Evolutionary conservation across 768 basidiomycete genomes (phyloP), one percentile per base, ranked within the genome.

Genomic region (Mycena floridula): DNA sequence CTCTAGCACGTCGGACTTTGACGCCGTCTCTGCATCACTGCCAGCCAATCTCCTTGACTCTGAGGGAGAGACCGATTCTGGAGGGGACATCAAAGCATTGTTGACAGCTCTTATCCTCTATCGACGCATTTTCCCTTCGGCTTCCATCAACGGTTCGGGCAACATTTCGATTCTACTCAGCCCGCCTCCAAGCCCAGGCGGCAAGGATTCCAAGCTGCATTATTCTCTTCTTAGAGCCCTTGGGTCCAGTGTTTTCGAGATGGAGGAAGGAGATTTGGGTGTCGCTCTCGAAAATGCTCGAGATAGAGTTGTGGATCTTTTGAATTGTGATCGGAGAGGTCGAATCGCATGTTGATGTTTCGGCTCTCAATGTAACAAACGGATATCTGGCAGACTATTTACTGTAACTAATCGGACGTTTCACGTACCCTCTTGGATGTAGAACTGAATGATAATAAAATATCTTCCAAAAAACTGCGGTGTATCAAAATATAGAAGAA

Each of bases 221-320:
- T 62, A 64, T 37, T 62, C 65, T 32, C 58, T 89, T 43, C 66
- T 81, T 47, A 66, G 69, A 12, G 72, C 70, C 25, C 65, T 89
- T 28, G 86, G 81, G 20, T 69, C 66, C 27, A 61, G 58, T 20
- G 74, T 72, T 42, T 79, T 80, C 54, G 69, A 57, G 36, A 40
- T 37, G 30, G 40, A 40, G 15, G 12, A 64, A 56, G 55, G 56
- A 69, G 44, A 67, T 60, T 44, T 74, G 68, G 53, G 72, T 75
- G 51, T 43, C n/a, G 59, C 60, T 22, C 58, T 89, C 43, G 87
- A 89, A 59, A 85, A 89, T 48, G 86, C 85, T 38, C 70, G 81
- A 45, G 88, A 89, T 60, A 64, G 72, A n/a, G 81, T 80, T 26
- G 84, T 88, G 38, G 88, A 90, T 64, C 68, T 82, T 68, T 68